Conservation (phyloP, 176 grass and related monocot species). For the Avena atlantica region DNA sequence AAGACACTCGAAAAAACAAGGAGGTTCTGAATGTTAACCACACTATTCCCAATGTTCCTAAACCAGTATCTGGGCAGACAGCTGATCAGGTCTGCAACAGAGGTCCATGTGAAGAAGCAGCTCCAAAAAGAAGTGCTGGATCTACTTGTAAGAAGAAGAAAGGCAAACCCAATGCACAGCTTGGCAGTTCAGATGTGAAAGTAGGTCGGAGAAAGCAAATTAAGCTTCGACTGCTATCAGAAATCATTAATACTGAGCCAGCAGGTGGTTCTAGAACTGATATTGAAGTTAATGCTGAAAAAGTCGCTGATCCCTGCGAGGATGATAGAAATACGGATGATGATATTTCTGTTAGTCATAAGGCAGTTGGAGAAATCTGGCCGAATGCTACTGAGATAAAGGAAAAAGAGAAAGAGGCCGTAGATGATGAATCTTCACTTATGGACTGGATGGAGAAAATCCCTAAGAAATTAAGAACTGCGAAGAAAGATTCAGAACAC, state of each 20-base stretch:
- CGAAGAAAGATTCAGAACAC: conserved; percentile 43
- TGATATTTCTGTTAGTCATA: conserved; percentile 23
- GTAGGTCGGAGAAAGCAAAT: conserved; percentile 52
- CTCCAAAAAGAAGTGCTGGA: conserved; percentile 36
- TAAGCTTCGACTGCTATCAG: conserved; percentile 64
- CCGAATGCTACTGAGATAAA: conserved; percentile 33
- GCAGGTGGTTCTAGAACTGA: conserved; percentile 21
- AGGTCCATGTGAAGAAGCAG: conserved; percentile 44
- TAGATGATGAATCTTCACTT: conserved; percentile 68
- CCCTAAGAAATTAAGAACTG: conserved; percentile 54
- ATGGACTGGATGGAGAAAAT: conserved; percentile 65
- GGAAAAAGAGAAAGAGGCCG: conserved; percentile 46
- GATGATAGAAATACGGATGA: conserved; percentile 42
- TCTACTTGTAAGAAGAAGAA: conserved; percentile 45
- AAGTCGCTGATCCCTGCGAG: conserved; percentile 29
- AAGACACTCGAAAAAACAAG: conserved; percentile 16
- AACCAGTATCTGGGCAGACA: conserved; percentile 35
- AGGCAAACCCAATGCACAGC: conserved; percentile 6
- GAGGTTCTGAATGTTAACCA: conserved; percentile 41
- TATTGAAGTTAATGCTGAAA: conserved; percentile 41
- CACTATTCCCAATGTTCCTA: conserved; percentile 25
- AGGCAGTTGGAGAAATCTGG: conserved; percentile 39
- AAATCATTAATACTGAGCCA: conserved; percentile 51
- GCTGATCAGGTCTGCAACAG: conserved; percentile 17
- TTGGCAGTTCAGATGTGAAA: conserved; percentile 49